Conservation (phyloP, 371 early-diverging fungal species). For the Mortierella sp. region DNA sequence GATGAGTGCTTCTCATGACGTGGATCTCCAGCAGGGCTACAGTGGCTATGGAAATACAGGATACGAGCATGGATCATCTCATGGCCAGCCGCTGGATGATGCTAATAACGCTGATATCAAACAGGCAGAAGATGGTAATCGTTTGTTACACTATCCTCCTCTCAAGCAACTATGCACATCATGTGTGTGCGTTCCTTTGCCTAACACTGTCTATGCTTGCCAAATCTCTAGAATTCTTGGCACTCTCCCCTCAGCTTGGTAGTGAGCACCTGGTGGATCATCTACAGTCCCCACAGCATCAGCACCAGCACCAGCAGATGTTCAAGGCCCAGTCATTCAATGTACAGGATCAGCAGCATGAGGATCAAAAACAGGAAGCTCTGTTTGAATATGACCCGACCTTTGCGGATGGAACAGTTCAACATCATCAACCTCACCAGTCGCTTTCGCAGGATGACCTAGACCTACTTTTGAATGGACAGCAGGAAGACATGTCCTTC, state of each 20-base stretch:
- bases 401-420: background rate
- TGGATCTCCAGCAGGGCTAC: too few species aligned
- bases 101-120: slow-evolving; percentile 21
- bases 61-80: too few species aligned
- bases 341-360: slow-evolving; percentile 9
- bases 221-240: slow-evolving; percentile 9
- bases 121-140: slow-evolving; percentile 35
- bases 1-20: too few species aligned
- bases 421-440: slow-evolving; percentile 14
- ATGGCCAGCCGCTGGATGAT: too few species aligned
- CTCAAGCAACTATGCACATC: too few species aligned
- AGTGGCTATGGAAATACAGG: too few species aligned
- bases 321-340: background rate
- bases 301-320: slow-evolving; percentile 14
- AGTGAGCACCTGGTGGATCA: slow-evolving; percentile 6
- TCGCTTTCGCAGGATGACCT: slow-evolving; percentile 35
- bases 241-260: slow-evolving; percentile 9
- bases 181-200: too few species aligned
- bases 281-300: slow-evolving; percentile 1
- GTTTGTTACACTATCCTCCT: too few species aligned
- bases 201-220: background rate
- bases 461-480: slow-evolving; percentile 27
- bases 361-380: slow-evolving; percentile 5
- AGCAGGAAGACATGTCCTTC: slow-evolving; percentile 9
- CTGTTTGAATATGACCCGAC: slow-evolving; percentile 24